Conservation (phyloP, 768 basidiomycete species). For the Lactarius vividus region DNA sequence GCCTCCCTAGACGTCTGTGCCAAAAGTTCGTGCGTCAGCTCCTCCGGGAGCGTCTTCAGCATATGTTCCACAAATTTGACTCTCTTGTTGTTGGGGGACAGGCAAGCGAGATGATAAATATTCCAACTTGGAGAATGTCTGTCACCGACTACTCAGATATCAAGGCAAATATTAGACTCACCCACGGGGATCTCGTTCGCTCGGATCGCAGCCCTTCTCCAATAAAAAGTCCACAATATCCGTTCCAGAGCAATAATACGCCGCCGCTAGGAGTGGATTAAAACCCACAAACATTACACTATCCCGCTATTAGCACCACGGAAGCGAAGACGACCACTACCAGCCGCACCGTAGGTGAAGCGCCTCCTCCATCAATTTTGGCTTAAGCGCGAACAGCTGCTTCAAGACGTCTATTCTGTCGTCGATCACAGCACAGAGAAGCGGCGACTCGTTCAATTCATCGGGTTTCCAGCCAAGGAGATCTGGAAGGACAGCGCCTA, state of each 20-base stretch:
- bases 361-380: conserved; percentile 41
- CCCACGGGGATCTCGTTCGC: conserved; percentile 43
- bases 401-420: conserved; percentile 42
- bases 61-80: conserved; percentile 40
- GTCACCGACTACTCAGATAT: no score
- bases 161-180: no score
- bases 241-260: conserved; percentile 31
- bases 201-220: conserved; percentile 44
- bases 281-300: conserved; percentile 49
- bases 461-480: conserved; percentile 53
- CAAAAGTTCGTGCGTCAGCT: conserved; percentile 45
- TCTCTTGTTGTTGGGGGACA: conserved; percentile 31
- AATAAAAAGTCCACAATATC: conserved; percentile 51
- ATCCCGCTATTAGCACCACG: conserved; percentile 6
- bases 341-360: conserved; percentile 44
- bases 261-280: conserved; percentile 47
- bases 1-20: conserved; percentile 45
- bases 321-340: background rate
- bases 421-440: conserved; percentile 44
- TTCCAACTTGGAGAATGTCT: conserved; percentile 52
- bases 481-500: conserved; percentile 42
- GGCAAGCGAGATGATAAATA: conserved; percentile 50
- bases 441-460: conserved; percentile 50
- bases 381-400: conserved; percentile 42
- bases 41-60: conserved; percentile 49